These are phyloP conservation scores for Avicennia marina DNA, from an alignment of 257 asterid genomes.

Conservation along the genomic window DNA sequence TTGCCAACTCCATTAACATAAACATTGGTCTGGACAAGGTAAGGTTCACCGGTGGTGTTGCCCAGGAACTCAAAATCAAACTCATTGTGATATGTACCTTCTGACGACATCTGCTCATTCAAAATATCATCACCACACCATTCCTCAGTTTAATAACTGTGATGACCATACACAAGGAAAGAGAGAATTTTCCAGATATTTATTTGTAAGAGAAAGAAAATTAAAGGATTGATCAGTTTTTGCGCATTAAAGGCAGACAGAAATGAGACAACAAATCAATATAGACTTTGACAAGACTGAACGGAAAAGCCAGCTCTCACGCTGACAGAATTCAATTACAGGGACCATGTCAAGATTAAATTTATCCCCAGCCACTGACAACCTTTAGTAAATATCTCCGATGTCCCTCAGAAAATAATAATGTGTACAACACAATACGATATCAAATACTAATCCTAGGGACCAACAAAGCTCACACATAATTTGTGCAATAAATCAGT, in stretches of 20 bases:
- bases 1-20: constrained; percentile 83
- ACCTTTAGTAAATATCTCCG: constrained; percentile 1
- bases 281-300: not conserved
- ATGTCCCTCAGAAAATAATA: not conserved
- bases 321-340: not conserved
- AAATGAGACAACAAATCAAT: not conserved
- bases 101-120: constrained; percentile 76
- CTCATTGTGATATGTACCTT: constrained; percentile 73
- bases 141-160: not conserved
- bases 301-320: constrained; percentile 21
- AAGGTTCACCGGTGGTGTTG: constrained; percentile 81
- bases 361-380: constrained; percentile 1
- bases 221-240: no score
- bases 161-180: not conserved
- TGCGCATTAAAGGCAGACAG: not conserved
- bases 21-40: constrained; percentile 74
- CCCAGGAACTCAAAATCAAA: constrained; percentile 91
- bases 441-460: no score
- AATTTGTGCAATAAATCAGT: no score
- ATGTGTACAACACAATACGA: not conserved
- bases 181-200: no score
- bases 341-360: not conserved
- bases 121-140: not conserved
- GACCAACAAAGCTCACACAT: no score
- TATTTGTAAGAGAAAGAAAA: no score